Evolutionary conservation across 176 grass and related monocot species (phyloP).

Genomic region (Chloris gayana): DNA sequence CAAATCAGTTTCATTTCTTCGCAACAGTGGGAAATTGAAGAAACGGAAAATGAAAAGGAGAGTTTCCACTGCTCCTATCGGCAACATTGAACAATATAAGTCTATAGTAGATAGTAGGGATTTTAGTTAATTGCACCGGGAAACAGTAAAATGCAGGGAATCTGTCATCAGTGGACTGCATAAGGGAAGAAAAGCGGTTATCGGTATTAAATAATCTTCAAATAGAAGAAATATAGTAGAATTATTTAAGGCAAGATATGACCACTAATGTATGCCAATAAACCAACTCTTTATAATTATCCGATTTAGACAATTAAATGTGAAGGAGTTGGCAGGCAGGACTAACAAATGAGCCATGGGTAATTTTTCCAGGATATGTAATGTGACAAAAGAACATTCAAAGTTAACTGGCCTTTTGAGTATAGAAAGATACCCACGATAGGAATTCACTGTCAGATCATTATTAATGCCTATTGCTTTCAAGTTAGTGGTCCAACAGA

Average conservation of each 20-base stretch:
- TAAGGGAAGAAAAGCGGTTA: no score
- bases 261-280: background rate
- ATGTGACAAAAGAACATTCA: constrained; percentile 25
- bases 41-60: background rate
- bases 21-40: background rate
- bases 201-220: no score
- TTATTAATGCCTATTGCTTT: constrained; percentile 29
- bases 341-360: background rate
- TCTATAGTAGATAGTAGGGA: background rate
- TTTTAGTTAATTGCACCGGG: background rate
- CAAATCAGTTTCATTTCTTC: constrained; percentile 22
- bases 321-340: background rate
- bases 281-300: background rate
- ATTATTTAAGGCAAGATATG: background rate
- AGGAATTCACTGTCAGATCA: constrained; percentile 13
- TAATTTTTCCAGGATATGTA: background rate
- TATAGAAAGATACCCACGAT: constrained; percentile 25
- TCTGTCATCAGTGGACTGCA: no score
- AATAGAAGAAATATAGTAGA: no score
- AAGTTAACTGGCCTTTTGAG: constrained; percentile 25
- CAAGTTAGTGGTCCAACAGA: constrained; percentile 25
- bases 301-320: background rate
- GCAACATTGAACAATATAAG: background rate
- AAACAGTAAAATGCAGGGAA: no score
- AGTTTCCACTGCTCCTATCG: background rate